Percentiles rank a stretch among this genome's conserved stretches.
These are phyloP conservation scores for Calocybe gangraenosa DNA, from an alignment of 768 basidiomycete species.

Conservation along the genomic window DNA sequence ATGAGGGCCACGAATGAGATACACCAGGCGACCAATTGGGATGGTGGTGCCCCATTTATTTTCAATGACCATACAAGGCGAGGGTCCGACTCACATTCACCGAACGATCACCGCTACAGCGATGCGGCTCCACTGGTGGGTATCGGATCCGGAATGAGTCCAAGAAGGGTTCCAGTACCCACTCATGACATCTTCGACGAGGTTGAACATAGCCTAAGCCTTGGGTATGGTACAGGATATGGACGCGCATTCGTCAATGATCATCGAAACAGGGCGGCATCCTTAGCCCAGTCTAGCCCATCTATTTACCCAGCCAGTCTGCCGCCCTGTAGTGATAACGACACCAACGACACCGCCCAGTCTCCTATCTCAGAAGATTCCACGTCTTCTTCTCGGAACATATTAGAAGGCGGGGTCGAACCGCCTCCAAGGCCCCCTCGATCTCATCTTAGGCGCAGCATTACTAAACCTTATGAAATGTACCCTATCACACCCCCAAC, in stretches of 20 bases:
- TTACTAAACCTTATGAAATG: constrained; percentile 26
- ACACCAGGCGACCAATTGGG: not conserved
- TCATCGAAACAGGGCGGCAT: constrained; percentile 18
- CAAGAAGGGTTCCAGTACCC: constrained; percentile 5
- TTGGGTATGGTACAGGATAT: constrained; percentile 7
- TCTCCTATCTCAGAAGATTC: constrained; percentile 15
- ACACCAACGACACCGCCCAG: constrained; percentile 16
- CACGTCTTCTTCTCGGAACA: constrained; percentile 6
- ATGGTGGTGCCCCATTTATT: not conserved
- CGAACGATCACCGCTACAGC: not conserved
- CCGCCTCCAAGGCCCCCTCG: constrained; percentile 23
- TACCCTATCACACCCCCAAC: constrained; percentile 38
- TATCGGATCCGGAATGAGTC: not conserved
- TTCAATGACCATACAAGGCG: constrained; percentile 1
- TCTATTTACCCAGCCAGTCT: constrained; percentile 47
- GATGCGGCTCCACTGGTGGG: constrained; percentile 1
- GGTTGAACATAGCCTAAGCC: not conserved
- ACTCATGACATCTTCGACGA: constrained; percentile 2
- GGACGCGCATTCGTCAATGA: constrained; percentile 10
- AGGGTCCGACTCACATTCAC: constrained; percentile 1
- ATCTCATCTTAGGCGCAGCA: constrained; percentile 14
- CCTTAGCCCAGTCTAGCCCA: constrained; percentile 40
- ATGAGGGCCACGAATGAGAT: constrained; percentile 14
- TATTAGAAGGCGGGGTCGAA: not conserved
- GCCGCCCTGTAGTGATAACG: constrained; percentile 30